These are phyloP conservation scores for Amanita phalloides DNA, from an alignment of 768 basidiomycete genomes.

Conservation along the genomic window DNA sequence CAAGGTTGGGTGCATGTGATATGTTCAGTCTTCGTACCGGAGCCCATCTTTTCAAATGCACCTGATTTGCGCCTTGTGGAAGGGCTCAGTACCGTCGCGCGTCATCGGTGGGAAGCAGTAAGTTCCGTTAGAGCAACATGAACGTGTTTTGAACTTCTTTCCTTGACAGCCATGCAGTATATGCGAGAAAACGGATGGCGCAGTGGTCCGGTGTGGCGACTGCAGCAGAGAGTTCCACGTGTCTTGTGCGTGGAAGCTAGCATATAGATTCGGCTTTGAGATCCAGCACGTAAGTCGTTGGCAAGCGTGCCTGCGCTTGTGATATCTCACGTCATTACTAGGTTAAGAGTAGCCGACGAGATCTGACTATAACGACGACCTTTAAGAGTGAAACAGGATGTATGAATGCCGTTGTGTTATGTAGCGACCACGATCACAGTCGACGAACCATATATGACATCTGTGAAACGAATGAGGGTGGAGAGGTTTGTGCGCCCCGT, in stretches of 20 bases:
- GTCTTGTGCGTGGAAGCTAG: constrained; percentile 82
- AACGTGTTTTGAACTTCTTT: neutral
- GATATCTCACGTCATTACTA: constrained; percentile 15
- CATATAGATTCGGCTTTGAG: constrained; percentile 88
- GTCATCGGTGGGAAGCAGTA: constrained; percentile 66
- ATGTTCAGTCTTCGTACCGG: constrained; percentile 82
- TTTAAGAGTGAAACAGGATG: constrained; percentile 74
- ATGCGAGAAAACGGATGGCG: constrained; percentile 65
- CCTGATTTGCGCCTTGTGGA: constrained; percentile 69
- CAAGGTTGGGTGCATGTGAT: constrained; percentile 88
- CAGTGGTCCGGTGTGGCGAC: constrained; percentile 75
- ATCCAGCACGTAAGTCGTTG: constrained; percentile 57
- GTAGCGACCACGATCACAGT: constrained; percentile 62
- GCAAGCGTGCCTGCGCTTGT: neutral
- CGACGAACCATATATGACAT: constrained; percentile 69
- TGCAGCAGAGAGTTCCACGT: constrained; percentile 77
- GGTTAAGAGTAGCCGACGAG: constrained; percentile 73
- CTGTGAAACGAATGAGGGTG: constrained; percentile 76
- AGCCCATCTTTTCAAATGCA: constrained; percentile 76
- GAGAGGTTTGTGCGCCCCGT: constrained; percentile 40
- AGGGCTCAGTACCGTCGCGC: constrained; percentile 66
- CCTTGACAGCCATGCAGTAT: constrained; percentile 56
- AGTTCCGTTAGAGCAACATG: constrained; percentile 13
- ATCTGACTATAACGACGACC: constrained; percentile 49
- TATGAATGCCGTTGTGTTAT: constrained; percentile 70